Evolutionary conservation across 768 basidiomycete species (phyloP).

Genomic region (Saitozyma podzolica): DNA sequence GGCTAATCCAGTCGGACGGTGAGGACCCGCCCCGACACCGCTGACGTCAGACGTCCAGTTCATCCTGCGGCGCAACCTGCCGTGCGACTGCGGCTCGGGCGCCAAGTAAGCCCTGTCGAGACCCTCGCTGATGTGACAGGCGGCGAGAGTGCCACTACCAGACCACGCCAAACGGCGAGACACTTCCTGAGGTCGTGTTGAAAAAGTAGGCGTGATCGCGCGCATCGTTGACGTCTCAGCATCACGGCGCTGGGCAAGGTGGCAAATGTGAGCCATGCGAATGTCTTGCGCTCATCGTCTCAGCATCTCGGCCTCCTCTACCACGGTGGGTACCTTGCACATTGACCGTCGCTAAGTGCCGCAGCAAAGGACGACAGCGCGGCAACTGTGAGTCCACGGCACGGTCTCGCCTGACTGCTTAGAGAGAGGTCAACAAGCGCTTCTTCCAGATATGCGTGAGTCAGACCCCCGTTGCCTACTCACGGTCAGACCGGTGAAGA

Average conservation of each 20-base stretch:
- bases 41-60: conserved; percentile 61
- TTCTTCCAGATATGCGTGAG: conserved; percentile 40
- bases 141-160: conserved; percentile 64
- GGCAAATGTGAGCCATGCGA: conserved; percentile 33
- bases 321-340: background rate
- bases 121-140: conserved; percentile 52
- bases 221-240: conserved; percentile 13
- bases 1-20: conserved; percentile 63
- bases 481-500: conserved; percentile 26
- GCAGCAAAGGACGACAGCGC: conserved; percentile 61
- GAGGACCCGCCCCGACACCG: background rate
- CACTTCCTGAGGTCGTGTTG: conserved; percentile 57
- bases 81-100: conserved; percentile 69
- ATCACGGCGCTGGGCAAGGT: conserved; percentile 37
- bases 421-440: conserved; percentile 34
- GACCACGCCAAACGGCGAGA: conserved; percentile 55
- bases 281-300: conserved; percentile 3
- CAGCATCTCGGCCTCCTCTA: too few relatives aligned
- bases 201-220: conserved; percentile 56
- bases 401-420: background rate
- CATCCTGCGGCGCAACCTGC: conserved; percentile 68
- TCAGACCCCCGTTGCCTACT: background rate
- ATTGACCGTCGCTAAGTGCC: background rate
- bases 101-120: conserved; percentile 57
- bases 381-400: conserved; percentile 55